These are phyloP conservation scores for Pyrenopolyporus hunteri DNA, from an alignment of 495 filamentous ascomycete genomes.

Conservation along the genomic window DNA sequence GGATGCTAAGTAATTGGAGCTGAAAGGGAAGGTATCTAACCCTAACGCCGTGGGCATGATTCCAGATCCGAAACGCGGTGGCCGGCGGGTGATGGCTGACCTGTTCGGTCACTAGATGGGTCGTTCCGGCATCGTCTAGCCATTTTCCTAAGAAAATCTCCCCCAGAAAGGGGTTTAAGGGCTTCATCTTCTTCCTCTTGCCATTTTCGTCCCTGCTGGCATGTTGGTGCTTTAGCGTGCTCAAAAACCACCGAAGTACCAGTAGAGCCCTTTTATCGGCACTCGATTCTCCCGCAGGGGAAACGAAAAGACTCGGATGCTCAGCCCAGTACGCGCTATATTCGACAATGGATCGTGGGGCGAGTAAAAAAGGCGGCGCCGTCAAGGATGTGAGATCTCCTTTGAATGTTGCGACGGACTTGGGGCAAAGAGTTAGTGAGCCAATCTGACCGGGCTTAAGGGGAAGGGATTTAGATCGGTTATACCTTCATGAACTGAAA, in stretches of 20 bases:
- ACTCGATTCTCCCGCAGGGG: slow-evolving; percentile 72
- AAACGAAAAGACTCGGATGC: slow-evolving; percentile 78
- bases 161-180: slow-evolving; percentile 82
- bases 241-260: slow-evolving; percentile 87
- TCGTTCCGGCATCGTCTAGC: slow-evolving; percentile 74
- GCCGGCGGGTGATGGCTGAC: slow-evolving; percentile 83
- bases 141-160: slow-evolving; percentile 90
- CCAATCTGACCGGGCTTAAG: neutral
- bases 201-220: slow-evolving; percentile 78
- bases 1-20: neutral
- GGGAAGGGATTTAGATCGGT: neutral
- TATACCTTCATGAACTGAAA: slow-evolving; percentile 47
- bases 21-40: slow-evolving; percentile 42
- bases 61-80: slow-evolving; percentile 81
- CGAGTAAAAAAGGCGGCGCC: slow-evolving; percentile 84
- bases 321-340: slow-evolving; percentile 89
- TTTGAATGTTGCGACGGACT: slow-evolving; percentile 86
- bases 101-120: slow-evolving; percentile 56
- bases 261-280: slow-evolving; percentile 75
- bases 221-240: slow-evolving; percentile 82
- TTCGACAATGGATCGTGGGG: slow-evolving; percentile 77
- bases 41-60: slow-evolving; percentile 75
- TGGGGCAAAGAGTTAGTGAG: slow-evolving; percentile 6
- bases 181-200: slow-evolving; percentile 84
- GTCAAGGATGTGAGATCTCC: slow-evolving; percentile 84